phyloP scores from a whole-genome alignment of 2,329 filamentous ascomycete genomes.

The Cladosporium sp. region DNA sequence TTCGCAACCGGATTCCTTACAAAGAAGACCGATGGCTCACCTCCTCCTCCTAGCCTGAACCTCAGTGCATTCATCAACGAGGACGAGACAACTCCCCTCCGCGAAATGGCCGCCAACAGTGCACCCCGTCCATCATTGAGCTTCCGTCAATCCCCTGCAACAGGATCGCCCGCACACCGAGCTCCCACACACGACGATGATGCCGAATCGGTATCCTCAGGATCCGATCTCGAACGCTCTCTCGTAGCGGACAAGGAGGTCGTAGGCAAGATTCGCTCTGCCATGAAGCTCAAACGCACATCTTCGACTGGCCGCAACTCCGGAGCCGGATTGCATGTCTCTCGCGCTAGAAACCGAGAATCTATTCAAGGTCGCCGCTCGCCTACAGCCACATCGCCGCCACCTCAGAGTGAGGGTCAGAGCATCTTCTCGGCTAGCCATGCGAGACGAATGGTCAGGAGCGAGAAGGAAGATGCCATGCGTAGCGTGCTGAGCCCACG shows the following conservation, averaged over 20 bases:
- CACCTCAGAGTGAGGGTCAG: slow-evolving; percentile 42
- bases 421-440: slow-evolving; percentile 66
- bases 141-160: slow-evolving; percentile 33
- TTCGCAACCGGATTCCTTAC: slow-evolving; percentile 89
- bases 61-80: slow-evolving; percentile 61
- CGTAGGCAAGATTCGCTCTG: slow-evolving; percentile 42
- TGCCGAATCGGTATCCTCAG: slow-evolving; percentile 31
- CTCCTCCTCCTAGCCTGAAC: slow-evolving; percentile 61
- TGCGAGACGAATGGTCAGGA: slow-evolving; percentile 67
- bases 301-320: slow-evolving; percentile 42
- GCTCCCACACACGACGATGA: slow-evolving; percentile 37
- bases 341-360: slow-evolving; percentile 38
- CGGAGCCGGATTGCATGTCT: neutral
- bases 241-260: slow-evolving; percentile 33
- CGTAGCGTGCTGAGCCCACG: slow-evolving; percentile 63
- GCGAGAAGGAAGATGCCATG: slow-evolving; percentile 54
- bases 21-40: slow-evolving; percentile 57
- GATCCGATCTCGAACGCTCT: slow-evolving; percentile 32
- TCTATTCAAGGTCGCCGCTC: slow-evolving; percentile 55
- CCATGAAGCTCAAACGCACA: slow-evolving; percentile 53
- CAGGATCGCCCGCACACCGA: neutral
- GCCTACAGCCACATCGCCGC: slow-evolving; percentile 50
- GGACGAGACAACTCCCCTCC: slow-evolving; percentile 50
- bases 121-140: slow-evolving; percentile 49
- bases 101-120: slow-evolving; percentile 48